Conservation (phyloP, 2,329 filamentous ascomycete genomes). For the Fusarium sp. region DNA sequence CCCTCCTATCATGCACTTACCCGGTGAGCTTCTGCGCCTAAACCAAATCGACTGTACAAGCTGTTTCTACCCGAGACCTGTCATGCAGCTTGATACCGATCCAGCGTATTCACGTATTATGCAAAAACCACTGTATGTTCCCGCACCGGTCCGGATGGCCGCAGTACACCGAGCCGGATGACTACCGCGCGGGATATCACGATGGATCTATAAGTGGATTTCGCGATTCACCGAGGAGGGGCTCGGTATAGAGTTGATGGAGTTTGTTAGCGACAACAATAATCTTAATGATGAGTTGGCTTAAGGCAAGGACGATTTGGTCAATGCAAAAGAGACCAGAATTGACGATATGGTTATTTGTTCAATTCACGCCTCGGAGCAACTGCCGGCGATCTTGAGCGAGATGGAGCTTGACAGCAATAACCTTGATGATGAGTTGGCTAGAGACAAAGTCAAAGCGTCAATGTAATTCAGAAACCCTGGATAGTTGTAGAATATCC, state of each 20-base stretch:
- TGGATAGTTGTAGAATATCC: neutral
- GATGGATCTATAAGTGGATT: constrained; percentile 14
- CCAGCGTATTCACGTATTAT: constrained; percentile 6
- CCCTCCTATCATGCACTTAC: constrained; percentile 21
- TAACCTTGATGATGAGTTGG: constrained; percentile 10
- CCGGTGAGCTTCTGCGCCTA: constrained; percentile 5
- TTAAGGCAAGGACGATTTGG: neutral
- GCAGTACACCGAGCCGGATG: constrained; percentile 18
- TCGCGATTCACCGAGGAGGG: neutral
- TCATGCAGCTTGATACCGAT: constrained; percentile 28
- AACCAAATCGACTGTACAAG: constrained; percentile 1
- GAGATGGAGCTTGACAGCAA: constrained; percentile 7
- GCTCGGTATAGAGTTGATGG: neutral
- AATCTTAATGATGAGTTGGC: neutral
- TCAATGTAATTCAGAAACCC: neutral
- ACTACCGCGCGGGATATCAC: constrained; percentile 11
- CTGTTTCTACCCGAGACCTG: constrained; percentile 30
- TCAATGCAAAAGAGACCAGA: neutral
- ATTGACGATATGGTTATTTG: neutral
- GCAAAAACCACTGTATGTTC: neutral
- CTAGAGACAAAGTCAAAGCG: neutral
- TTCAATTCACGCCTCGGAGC: neutral
- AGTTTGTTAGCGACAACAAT: neutral
- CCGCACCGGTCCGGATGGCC: constrained; percentile 3
- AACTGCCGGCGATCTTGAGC: neutral